Percentiles rank a stretch among this genome's conserved stretches.
Conservation (phyloP, 2,329 filamentous ascomycete species). For the Graphiopsis chlorocephala region DNA sequence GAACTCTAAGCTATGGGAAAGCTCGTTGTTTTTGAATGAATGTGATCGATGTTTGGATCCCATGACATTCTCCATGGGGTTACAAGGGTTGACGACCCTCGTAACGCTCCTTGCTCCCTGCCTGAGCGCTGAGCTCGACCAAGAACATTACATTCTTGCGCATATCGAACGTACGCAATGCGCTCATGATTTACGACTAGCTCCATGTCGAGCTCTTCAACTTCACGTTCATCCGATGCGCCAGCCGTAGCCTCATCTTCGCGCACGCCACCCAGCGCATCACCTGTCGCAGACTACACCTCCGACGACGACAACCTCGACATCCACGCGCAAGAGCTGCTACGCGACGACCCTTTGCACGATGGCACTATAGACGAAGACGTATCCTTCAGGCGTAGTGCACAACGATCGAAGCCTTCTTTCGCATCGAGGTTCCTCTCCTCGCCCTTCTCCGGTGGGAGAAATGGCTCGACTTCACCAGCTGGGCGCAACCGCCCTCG, state of each 20-base stretch:
- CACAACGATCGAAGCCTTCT: conserved; percentile 44
- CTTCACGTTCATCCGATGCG: conserved; percentile 28
- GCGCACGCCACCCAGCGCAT: conserved; percentile 34
- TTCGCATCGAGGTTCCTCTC: conserved; percentile 47
- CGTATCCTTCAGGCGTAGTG: conserved; percentile 70
- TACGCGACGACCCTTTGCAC: conserved; percentile 32
- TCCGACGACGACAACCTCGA: conserved; percentile 36
- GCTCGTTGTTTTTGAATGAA: not conserved
- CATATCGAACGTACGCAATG: conserved; percentile 1
- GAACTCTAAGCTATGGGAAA: too few species aligned
- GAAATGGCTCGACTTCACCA: conserved; percentile 32
- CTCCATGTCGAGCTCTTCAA: conserved; percentile 38
- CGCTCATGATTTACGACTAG: conserved; percentile 18
- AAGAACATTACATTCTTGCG: not conserved
- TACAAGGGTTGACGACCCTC: not conserved
- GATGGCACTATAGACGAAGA: conserved; percentile 1
- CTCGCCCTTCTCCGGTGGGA: conserved; percentile 36
- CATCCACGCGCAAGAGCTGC: conserved; percentile 49
- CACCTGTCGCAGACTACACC: conserved; percentile 30
- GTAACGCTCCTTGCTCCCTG: not conserved
- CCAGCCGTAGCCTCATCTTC: conserved; percentile 47
- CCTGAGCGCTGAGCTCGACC: not conserved
- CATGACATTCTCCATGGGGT: not conserved
- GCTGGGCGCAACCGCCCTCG: conserved; percentile 5
- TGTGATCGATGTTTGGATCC: not conserved